phyloP scores from a whole-genome alignment of 495 filamentous ascomycete species.

The Bacidia rubella region DNA sequence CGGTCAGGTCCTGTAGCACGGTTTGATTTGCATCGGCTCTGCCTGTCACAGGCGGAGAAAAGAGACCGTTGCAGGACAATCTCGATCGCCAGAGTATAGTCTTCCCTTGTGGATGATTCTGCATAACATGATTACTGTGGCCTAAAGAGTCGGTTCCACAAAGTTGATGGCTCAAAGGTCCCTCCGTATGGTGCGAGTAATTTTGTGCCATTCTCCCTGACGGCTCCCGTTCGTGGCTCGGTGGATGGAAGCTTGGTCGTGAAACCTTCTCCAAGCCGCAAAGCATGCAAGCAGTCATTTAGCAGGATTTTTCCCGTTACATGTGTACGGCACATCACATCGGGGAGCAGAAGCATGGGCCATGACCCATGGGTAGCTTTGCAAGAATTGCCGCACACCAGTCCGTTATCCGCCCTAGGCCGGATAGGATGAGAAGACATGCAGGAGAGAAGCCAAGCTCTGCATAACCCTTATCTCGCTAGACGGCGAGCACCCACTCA shows the following conservation, averaged over 20 bases:
- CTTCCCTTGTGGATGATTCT: neutral
- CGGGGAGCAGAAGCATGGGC: neutral
- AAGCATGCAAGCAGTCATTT: neutral
- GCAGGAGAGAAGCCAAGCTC: neutral
- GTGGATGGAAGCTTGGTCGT: neutral
- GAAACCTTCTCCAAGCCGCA: neutral
- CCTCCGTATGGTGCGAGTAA: neutral
- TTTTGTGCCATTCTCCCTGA: neutral
- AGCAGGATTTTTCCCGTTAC: neutral
- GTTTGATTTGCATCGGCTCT: constrained; percentile 9
- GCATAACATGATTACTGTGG: neutral
- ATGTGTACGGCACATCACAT: neutral
- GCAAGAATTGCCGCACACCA: neutral
- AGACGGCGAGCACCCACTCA: neutral
- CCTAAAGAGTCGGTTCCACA: neutral
- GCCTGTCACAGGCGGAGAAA: neutral
- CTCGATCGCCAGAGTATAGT: neutral
- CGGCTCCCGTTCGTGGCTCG: neutral
- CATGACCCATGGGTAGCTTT: too few relatives aligned
- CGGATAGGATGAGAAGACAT: neutral
- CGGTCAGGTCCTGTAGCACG: constrained; percentile 7
- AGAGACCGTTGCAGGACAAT: neutral
- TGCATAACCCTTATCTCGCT: neutral
- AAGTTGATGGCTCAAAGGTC: neutral
- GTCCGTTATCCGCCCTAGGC: neutral